These are phyloP conservation scores for Dissoconium aciculare DNA, from an alignment of 2,329 filamentous ascomycete species.

Conservation along the genomic window DNA sequence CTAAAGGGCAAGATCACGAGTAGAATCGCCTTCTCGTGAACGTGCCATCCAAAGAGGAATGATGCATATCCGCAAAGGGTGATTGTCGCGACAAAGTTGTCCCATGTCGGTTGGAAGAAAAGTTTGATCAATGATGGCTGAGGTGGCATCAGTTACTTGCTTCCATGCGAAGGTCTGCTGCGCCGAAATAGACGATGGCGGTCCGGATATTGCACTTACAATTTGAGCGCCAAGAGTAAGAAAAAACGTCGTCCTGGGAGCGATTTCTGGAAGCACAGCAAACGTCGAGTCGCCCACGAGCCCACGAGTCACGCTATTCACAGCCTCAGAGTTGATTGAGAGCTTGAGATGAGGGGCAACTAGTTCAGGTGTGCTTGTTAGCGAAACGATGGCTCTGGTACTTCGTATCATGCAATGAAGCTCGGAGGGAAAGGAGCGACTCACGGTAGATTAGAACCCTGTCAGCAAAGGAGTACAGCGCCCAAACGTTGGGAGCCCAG, in stretches of 20 bases:
- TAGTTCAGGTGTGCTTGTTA: constrained; percentile 28
- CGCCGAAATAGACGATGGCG: too few relatives aligned
- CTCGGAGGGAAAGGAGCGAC: constrained; percentile 24
- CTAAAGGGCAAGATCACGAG: constrained; percentile 92
- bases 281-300: constrained; percentile 89
- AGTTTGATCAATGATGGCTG: constrained; percentile 64
- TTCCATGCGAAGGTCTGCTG: neutral
- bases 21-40: constrained; percentile 93
- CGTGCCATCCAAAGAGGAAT: constrained; percentile 96
- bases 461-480: constrained; percentile 85
- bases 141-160: constrained; percentile 6
- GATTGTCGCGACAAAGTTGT: constrained; percentile 74
- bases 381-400: neutral
- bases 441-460: constrained; percentile 65
- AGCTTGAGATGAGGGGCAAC: constrained; percentile 72
- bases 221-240: constrained; percentile 72
- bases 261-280: constrained; percentile 78
- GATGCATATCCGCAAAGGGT: constrained; percentile 92
- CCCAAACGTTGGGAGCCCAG: constrained; percentile 97
- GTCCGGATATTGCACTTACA: constrained; percentile 29
- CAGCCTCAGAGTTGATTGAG: constrained; percentile 53
- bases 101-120: constrained; percentile 67
- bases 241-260: constrained; percentile 62
- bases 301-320: constrained; percentile 81
- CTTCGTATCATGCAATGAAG: neutral